These are phyloP conservation scores for Herpotrichia juniperi DNA, from an alignment of 2,329 filamentous ascomycete species.

Conservation along the genomic window DNA sequence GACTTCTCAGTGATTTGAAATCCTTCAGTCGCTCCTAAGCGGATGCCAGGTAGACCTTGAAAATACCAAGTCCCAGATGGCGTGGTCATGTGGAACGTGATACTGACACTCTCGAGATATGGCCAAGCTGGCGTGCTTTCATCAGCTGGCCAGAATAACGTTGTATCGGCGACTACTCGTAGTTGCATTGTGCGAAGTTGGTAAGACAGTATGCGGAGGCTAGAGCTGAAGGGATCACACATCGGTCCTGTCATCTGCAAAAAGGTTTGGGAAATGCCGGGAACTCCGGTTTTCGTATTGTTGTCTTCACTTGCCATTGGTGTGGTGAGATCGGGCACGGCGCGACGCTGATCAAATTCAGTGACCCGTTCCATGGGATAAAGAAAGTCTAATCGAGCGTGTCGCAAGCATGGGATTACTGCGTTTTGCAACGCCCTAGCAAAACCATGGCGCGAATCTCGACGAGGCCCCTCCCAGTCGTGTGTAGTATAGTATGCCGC, in stretches of 20 bases:
- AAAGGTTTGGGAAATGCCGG: too few species aligned
- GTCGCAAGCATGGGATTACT: conserved; percentile 16
- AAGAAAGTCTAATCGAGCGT: conserved; percentile 15
- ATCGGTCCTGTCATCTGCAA: too few species aligned
- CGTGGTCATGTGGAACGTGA: conserved; percentile 18
- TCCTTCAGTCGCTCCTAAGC: conserved; percentile 9
- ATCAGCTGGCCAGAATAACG: conserved; percentile 19
- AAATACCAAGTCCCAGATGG: conserved; percentile 26
- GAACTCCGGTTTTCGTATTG: too few species aligned
- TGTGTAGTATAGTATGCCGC: neutral
- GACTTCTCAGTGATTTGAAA: conserved; percentile 11
- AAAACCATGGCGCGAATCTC: conserved; percentile 27
- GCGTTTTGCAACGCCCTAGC: conserved; percentile 13
- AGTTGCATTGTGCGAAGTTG: conserved; percentile 15
- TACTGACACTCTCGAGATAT: conserved; percentile 18
- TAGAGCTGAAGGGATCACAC: conserved; percentile 23
- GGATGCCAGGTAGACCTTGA: conserved; percentile 17
- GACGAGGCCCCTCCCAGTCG: conserved; percentile 23
- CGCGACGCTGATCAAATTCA: conserved; percentile 3
- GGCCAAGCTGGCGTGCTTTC: conserved; percentile 16
- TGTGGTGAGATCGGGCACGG: conserved; percentile 14
- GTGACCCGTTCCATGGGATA: neutral
- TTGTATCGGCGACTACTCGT: conserved; percentile 16
- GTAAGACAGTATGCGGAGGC: conserved; percentile 19
- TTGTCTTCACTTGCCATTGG: too few species aligned